phyloP scores from a whole-genome alignment of 1,284 basidiomycete genomes.

The Porodaedalea pini region DNA sequence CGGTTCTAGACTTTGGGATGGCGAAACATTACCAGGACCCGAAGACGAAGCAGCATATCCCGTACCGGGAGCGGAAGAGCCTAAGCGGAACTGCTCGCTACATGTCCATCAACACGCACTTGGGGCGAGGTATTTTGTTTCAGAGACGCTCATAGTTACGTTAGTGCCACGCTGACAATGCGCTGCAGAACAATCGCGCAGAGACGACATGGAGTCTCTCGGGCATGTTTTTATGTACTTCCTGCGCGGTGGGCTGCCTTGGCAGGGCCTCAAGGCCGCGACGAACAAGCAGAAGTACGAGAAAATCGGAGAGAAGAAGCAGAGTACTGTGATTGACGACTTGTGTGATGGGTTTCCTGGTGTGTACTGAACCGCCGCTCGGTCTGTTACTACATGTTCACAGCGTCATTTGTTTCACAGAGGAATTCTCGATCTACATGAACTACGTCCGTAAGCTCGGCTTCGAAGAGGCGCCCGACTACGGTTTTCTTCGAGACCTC shows the following conservation, averaged over 20 bases:
- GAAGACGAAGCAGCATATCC: conserved; percentile 96
- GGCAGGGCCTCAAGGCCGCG: conserved; percentile 93
- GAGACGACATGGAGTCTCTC: conserved; percentile 91
- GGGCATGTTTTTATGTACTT: conserved; percentile 99
- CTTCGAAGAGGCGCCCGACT: conserved; percentile 95
- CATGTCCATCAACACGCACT: conserved; percentile 98
- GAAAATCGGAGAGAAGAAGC: conserved; percentile 97
- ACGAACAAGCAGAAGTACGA: conserved; percentile 99
- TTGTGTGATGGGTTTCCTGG: conserved; percentile 96
- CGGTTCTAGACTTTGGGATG: conserved; percentile 85
- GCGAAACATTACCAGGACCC: conserved; percentile 99
- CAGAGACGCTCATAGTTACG: neutral
- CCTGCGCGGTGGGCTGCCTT: conserved; percentile 87
- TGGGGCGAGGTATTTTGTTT: conserved; percentile 72
- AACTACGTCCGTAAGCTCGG: conserved; percentile 95
- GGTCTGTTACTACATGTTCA: neutral
- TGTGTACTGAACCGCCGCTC: conserved; percentile 45
- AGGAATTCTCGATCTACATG: conserved; percentile 96
- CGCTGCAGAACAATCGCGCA: conserved; percentile 64
- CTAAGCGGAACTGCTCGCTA: conserved; percentile 96
- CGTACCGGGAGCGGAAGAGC: conserved; percentile 98
- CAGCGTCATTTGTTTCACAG: conserved; percentile 37
- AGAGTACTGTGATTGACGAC: conserved; percentile 89
- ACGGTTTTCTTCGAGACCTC: conserved; percentile 94
- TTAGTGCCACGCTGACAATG: neutral